Evolutionary conservation across 768 basidiomycete species (phyloP).

Genomic region (Suillus luteus): DNA sequence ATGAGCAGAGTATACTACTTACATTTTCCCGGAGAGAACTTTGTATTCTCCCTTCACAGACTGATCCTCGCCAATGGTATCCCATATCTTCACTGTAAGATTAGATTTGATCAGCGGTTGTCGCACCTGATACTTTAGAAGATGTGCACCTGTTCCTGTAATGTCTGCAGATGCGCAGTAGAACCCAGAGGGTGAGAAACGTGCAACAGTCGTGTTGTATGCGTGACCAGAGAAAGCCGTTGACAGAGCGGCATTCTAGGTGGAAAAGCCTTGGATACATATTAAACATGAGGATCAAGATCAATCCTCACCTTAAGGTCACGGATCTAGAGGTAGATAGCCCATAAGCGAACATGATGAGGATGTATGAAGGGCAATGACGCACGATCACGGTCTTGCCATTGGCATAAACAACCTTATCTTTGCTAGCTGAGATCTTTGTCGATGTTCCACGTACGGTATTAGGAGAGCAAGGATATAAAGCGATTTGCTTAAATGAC

Average conservation of each 20-base stretch:
- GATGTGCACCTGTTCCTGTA: slow-evolving; percentile 68
- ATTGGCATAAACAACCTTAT: slow-evolving; percentile 84
- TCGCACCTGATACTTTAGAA: neutral
- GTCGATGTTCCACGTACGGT: slow-evolving; percentile 70
- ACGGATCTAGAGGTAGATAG: slow-evolving; percentile 56
- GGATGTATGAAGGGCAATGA: slow-evolving; percentile 17
- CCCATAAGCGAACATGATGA: slow-evolving; percentile 7
- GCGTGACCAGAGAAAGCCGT: slow-evolving; percentile 78
- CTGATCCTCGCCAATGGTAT: slow-evolving; percentile 84
- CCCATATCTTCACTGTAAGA: slow-evolving; percentile 86
- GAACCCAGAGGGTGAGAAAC: slow-evolving; percentile 90
- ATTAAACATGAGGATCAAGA: neutral
- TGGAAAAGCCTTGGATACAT: slow-evolving; percentile 6
- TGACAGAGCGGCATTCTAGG: slow-evolving; percentile 65
- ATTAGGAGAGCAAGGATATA: slow-evolving; percentile 70
- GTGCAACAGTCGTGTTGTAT: slow-evolving; percentile 84
- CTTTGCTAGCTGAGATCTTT: slow-evolving; percentile 73
- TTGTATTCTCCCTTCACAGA: slow-evolving; percentile 79
- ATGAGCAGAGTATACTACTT: slow-evolving; percentile 13
- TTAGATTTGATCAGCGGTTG: slow-evolving; percentile 4
- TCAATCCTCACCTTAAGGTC: slow-evolving; percentile 68
- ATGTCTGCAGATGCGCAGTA: slow-evolving; percentile 93
- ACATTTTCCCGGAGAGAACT: slow-evolving; percentile 75
- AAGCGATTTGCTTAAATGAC: slow-evolving; percentile 50
- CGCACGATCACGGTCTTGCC: slow-evolving; percentile 85